Conservation (phyloP, 345 rosid species). For the Populus nigra region DNA sequence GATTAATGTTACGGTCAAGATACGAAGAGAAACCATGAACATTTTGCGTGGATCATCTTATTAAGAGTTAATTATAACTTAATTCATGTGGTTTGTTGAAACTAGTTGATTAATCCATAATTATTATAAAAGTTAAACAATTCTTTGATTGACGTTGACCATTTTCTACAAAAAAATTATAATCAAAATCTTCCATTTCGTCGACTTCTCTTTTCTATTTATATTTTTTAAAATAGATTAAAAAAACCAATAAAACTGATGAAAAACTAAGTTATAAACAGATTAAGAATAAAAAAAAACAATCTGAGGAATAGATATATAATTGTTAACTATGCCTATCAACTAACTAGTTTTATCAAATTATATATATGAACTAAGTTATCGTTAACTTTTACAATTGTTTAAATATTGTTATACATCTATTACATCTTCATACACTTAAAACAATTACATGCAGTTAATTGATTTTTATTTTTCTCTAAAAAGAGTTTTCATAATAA, state of each 20-base stretch:
- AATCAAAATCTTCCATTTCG: background rate
- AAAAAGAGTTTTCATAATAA: background rate
- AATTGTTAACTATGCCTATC: background rate
- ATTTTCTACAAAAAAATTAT: no score
- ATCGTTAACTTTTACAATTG: background rate
- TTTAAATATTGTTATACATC: no score
- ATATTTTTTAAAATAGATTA: no score
- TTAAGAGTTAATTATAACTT: no score
- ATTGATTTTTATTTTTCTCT: no score
- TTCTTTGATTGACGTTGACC: background rate
- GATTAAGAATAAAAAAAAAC: background rate
- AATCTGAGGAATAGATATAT: background rate
- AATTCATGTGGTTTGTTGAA: no score
- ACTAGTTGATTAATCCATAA: no score
- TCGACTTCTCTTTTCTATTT: no score
- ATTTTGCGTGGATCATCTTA: no score
- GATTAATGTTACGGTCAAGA: background rate
- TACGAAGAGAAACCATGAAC: background rate
- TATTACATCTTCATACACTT: no score
- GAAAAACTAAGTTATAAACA: background rate
- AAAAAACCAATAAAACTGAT: background rate
- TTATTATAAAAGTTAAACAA: no score
- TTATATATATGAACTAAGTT: background rate
- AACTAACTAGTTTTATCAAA: background rate
- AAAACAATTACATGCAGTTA: no score